Conservation (phyloP, 2,329 filamentous ascomycete genomes). For the Pseudonectria buxi region DNA sequence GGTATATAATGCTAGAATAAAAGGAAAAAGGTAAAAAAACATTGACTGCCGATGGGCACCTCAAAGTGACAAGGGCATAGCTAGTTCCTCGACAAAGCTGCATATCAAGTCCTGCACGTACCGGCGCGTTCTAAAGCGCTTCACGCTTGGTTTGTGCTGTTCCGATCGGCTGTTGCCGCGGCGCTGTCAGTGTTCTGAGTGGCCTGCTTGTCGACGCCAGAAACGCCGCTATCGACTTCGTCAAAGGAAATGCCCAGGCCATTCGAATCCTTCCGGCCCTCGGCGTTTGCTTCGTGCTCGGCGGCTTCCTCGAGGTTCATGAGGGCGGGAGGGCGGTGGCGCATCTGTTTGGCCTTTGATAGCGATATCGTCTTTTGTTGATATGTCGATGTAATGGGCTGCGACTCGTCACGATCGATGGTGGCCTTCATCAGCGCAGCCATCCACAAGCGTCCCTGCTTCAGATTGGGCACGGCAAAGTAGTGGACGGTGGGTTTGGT, state of each 20-base stretch:
- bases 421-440: slow-evolving; percentile 97
- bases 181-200: slow-evolving; percentile 29
- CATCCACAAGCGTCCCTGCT: slow-evolving; percentile 93
- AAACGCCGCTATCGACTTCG: slow-evolving; percentile 37
- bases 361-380: slow-evolving; percentile 96
- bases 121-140: too few species aligned
- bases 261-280: slow-evolving; percentile 22
- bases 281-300: slow-evolving; percentile 22
- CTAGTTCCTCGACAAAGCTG: too few species aligned
- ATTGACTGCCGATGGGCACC: too few species aligned
- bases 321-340: slow-evolving; percentile 80
- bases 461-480: slow-evolving; percentile 87
- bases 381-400: slow-evolving; percentile 82
- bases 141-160: too few species aligned
- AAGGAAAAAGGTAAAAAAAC: too few species aligned
- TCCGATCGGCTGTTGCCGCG: too few species aligned
- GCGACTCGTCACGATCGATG: slow-evolving; percentile 81
- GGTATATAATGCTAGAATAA: too few species aligned
- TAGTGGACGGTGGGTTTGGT: slow-evolving; percentile 97
- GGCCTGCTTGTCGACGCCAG: slow-evolving; percentile 35
- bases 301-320: slow-evolving; percentile 57
- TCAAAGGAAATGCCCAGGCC: slow-evolving; percentile 37
- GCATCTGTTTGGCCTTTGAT: slow-evolving; percentile 78
- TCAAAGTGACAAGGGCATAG: too few species aligned
- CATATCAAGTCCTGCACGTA: too few species aligned